Conservation (phyloP, 257 asterid genomes). For the Solanum lycopersicoides region DNA sequence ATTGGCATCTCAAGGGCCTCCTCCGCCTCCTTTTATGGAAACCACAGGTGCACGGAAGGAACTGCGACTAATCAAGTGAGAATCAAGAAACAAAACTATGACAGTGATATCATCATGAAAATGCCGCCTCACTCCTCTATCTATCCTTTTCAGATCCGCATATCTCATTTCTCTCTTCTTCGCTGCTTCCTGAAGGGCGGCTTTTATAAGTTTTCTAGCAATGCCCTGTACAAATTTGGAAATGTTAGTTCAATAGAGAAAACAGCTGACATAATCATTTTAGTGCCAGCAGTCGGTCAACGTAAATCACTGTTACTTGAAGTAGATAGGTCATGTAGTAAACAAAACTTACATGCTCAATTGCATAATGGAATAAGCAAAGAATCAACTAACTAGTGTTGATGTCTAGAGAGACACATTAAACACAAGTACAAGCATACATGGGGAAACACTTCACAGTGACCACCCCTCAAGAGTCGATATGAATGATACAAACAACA, state of each 20-base stretch:
- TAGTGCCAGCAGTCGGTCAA: not conserved
- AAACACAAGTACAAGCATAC: not conserved
- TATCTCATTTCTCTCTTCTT: conserved; percentile 76
- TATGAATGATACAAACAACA: not conserved
- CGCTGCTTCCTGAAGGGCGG: conserved; percentile 60
- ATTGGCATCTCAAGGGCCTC: conserved; percentile 16
- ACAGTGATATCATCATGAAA: conserved; percentile 79
- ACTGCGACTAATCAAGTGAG: conserved; percentile 38
- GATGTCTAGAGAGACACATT: not conserved
- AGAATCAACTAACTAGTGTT: not conserved
- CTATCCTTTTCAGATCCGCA: conserved; percentile 54
- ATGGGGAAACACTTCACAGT: not conserved
- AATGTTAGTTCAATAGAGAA: not conserved
- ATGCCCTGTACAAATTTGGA: conserved; percentile 44
- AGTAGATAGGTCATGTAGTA: not conserved
- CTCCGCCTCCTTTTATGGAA: conserved; percentile 48
- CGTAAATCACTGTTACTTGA: not conserved
- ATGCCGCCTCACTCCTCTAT: conserved; percentile 65
- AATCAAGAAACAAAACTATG: conserved; percentile 50
- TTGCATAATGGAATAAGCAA: not conserved
- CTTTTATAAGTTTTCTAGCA: conserved; percentile 52
- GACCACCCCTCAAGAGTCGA: not conserved
- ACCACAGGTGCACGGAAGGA: conserved; percentile 26
- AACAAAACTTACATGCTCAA: not conserved
- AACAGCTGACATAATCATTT: not conserved